Conservation (phyloP, 495 filamentous ascomycete genomes). For the Beverwykella pulmonaria region DNA sequence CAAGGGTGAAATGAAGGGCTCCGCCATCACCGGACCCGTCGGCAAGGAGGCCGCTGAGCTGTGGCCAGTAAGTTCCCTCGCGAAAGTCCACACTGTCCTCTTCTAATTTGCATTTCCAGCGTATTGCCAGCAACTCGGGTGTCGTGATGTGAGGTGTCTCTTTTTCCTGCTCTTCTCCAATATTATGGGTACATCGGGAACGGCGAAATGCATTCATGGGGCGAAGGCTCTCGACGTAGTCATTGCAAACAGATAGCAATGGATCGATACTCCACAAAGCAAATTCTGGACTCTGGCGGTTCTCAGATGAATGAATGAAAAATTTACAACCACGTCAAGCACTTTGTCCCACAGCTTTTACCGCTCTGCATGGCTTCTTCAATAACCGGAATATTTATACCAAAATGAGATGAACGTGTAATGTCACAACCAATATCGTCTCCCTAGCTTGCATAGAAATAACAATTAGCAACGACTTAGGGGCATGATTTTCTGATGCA, state of each 20-base stretch:
- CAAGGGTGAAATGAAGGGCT: conserved; percentile 99
- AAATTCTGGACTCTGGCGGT: background rate
- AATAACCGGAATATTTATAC: no score
- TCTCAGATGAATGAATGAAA: background rate
- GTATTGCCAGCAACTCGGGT: conserved; percentile 99
- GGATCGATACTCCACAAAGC: conserved; percentile 20
- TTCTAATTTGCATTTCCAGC: conserved; percentile 53
- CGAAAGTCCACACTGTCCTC: background rate
- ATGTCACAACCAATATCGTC: no score
- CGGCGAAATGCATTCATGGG: conserved; percentile 38
- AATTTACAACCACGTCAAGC: background rate
- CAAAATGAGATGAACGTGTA: no score
- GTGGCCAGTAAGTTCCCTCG: conserved; percentile 75
- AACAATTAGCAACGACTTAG: no score
- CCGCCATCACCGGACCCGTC: conserved; percentile 97
- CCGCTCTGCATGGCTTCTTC: no score
- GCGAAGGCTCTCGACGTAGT: conserved; percentile 8
- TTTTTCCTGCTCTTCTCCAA: conserved; percentile 38
- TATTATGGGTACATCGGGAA: conserved; percentile 31
- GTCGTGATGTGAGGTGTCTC: conserved; percentile 88
- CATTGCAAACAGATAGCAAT: conserved; percentile 31
- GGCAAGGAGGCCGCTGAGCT: conserved; percentile 99
- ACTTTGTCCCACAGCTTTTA: no score
- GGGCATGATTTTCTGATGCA: no score
- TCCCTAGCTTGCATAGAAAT: no score